Evolutionary conservation across 352 stramenopile species (phyloP), one percentile per base, ranked within the genome.

Genomic region (Pythium sukuiense): DNA sequence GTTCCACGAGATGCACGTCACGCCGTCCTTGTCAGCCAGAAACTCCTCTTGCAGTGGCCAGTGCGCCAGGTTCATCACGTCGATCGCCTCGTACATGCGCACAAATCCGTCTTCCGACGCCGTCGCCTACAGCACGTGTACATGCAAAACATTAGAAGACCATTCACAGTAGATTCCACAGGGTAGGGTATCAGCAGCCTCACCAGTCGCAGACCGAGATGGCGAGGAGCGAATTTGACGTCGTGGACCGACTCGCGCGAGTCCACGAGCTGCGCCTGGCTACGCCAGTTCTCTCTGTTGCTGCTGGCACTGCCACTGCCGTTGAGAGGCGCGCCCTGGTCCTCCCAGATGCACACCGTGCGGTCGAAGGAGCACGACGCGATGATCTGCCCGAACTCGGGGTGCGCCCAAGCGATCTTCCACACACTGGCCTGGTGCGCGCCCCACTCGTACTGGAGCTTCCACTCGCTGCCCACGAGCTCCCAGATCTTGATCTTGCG

Each of bases 41-140:
- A 94, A 95, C 59, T 93, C 83, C 46, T 96, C 86, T 65, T 93
- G 87, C 55, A 98, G 70, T 35, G 93, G 90, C 95, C 95, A 99
- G 72, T 98, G 89, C 30, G 92, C 91, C 52, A 98, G 66, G 72
- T 99, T 98, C 89, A 98, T 98, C 39, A 97, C 86, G 73, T 98
- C 94, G 29, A 97, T 89, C 18, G 92, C 93, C 76, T 98, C 93
- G 77, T 98, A 98, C 74, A 98, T 98, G 56, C 95, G 86, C 35
- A 98, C 94, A 70, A 92, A 92, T 20, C 96, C 96, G 77, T 99
- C 96, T 29, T 96, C 92, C 13, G 89, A 97, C 11, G 91, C 96
- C 3, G 93, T 98, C 2, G 96, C 96, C 86, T 93, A 72, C 24
- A 13, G 35, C 24, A 29, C 30, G 14, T 27, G 11, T 37, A 50